Evolutionary conservation across 139 green algal species (phyloP), one percentile per base, ranked within the genome.

Genomic region (Micromonas pusilla): DNA sequence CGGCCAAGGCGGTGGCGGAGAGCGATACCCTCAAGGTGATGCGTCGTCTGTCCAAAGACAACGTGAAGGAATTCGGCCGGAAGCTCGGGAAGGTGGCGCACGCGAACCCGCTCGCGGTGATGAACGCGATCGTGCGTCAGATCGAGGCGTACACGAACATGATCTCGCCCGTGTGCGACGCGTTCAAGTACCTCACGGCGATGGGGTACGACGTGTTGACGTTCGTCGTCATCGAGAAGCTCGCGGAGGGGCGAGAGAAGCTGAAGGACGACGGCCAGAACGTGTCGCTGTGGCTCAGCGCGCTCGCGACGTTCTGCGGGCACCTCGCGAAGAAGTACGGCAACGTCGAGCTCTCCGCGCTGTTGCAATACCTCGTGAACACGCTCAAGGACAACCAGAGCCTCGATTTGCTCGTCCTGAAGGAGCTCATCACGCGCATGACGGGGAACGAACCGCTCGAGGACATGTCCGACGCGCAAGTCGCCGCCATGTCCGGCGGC

Each of bases 201-300:
- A 5, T 86, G 13, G 72, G 80, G 21, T 82, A 78, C 65, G 82
- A 86, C 62, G 75, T 82, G 34, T 65, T 94, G 45, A 88, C 87
- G 19, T 96, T 90, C 68, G 78, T 87, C 45, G 32, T 94, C 9
- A 83, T 95, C 9, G 73, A 84, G 23, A 78, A 85, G 54, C 83
- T 93, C 30, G 67, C 70, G 5, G n/a, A 36, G 32, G 25, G 36
- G 23, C 80, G 83, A 34, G 66, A 80, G 26, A 89, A 90, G 65
- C 67, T 92, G 71, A 92, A 92, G 57, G 86, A 91, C 31, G 91
- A 96, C 78, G 91, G 91, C 25, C 79, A 89, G 66, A 94, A 95
- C 85, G 81, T 95, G 26, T 77, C 85, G 30, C 85, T 90, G 78
- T 96, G 91, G 91, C 84, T 93, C 66, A 84, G 90, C 83, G 85